Conservation (phyloP, 1,139 yeast genomes). For the Suhomyces bolitotheri region DNA sequence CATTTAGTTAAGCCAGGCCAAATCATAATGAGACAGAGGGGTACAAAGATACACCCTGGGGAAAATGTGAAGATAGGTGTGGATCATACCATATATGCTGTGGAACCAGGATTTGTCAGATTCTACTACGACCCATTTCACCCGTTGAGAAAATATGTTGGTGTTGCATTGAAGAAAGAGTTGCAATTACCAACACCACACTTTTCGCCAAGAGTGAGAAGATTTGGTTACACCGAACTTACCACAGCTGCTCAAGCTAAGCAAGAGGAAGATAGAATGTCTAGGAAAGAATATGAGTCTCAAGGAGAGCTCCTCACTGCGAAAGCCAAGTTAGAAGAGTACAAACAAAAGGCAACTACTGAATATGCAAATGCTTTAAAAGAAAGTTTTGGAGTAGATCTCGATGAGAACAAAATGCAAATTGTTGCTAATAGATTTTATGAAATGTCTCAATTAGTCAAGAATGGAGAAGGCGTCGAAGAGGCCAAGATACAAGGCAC, state of each 20-base stretch:
- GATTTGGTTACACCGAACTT: conserved; percentile 73
- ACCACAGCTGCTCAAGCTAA: conserved; percentile 51
- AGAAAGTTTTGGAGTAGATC: conserved; percentile 4
- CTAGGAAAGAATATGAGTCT: conserved; percentile 62
- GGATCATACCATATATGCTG: conserved; percentile 90
- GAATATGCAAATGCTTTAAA: conserved; percentile 2
- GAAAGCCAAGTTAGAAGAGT: conserved; percentile 34
- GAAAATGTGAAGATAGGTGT: conserved; percentile 88
- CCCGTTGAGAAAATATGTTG: conserved; percentile 87
- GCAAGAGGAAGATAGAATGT: conserved; percentile 56
- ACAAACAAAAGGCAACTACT: conserved; percentile 19
- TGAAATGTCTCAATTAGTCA: conserved; percentile 35
- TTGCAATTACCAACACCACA: conserved; percentile 81
- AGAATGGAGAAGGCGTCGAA: conserved; percentile 33
- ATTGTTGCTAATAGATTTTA: conserved; percentile 54
- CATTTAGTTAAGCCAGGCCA: conserved; percentile 73
- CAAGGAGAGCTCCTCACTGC: conserved; percentile 50
- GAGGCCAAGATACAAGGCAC: conserved; percentile 64
- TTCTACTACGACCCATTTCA: conserved; percentile 96
- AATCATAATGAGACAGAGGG: conserved; percentile 91
- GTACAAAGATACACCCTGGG: conserved; percentile 96
- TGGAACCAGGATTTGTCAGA: conserved; percentile 90
- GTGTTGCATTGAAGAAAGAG: conserved; percentile 72
- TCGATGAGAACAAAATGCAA: conserved; percentile 30
- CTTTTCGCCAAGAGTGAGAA: conserved; percentile 79